These are phyloP conservation scores for Entomortierella lignicola DNA, from an alignment of 192 early-diverging fungal species.

Conservation along the genomic window DNA sequence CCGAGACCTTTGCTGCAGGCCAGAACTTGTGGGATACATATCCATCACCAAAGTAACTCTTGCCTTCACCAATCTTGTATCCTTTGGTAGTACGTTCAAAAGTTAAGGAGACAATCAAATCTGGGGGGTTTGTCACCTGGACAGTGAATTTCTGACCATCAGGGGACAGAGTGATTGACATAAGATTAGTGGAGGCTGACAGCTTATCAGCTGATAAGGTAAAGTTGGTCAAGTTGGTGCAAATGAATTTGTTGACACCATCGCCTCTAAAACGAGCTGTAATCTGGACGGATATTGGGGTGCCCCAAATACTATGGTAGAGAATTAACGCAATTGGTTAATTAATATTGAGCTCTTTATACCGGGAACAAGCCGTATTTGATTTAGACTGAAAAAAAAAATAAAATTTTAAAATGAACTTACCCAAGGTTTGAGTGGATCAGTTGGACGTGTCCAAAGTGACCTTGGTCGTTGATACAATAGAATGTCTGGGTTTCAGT, in stretches of 20 bases:
- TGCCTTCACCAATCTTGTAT: conserved; percentile 88
- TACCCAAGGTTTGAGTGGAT: conserved; percentile 89
- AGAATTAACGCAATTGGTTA: not conserved
- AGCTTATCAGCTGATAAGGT: conserved; percentile 75
- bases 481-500: conserved; percentile 95
- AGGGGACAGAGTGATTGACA: conserved; percentile 70
- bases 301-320: conserved; percentile 47
- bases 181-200: conserved; percentile 81
- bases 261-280: conserved; percentile 79
- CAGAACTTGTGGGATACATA: conserved; percentile 87
- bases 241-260: conserved; percentile 81
- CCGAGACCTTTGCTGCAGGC: conserved; percentile 79
- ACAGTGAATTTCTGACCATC: conserved; percentile 61
- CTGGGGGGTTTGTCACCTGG: conserved; percentile 67
- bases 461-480: conserved; percentile 76
- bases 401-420: conserved; percentile 13
- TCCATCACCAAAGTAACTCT: conserved; percentile 76
- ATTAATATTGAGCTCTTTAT: not conserved
- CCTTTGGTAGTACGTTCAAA: conserved; percentile 75
- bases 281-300: conserved; percentile 76
- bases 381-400: too few species aligned
- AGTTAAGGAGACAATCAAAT: conserved; percentile 74
- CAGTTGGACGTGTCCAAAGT: conserved; percentile 88
- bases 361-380: too few species aligned
- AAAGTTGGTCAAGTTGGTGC: conserved; percentile 78